Base-by-base conservation (phyloP, 2,329 filamentous ascomycete genomes). In the Teratosphaeria pseudoeucalypti region DNA sequence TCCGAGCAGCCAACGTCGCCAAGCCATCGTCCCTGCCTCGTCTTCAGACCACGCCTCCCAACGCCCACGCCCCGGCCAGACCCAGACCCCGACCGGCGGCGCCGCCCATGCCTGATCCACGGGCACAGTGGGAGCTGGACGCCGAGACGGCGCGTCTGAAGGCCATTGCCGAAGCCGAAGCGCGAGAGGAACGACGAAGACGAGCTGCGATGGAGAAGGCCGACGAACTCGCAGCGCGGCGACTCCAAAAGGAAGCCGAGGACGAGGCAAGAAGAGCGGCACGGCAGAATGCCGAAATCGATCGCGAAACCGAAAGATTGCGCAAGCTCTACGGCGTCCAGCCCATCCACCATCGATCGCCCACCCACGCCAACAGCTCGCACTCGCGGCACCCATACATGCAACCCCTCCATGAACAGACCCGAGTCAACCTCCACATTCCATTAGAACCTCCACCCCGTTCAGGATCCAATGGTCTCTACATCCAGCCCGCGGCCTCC, bases 281-380 rank as follows among this genome's bases (percentile, higher is more conserved):
- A 16, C 60, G 75, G 32, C 78, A 75, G 60, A 77, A 84, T 62
- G 78, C 76, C 1, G 81, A 82, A 58, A 67, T 81, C 14, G 77
- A 95, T 39, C 83, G 84, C 52, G 92, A 96, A 73, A 95, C 90
- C 0, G 86, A 86, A 65, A 81, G 90, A 0, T 76, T 96, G 7
- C 78, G 83, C 26, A 82, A 78, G 65, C 73, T 86, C 66, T 92
- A 89, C 66, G 88, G 88, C 55, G 77, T 83, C 54, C 74, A 79
- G 56, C 58, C 63, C 9, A 43, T 65, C 5, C 57, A 58, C 16
- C 23, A 32, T 6, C 19, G 34, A n/a, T 11, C 55, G 14, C 57
- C 29, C 53, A 54, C 49, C 6, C 9, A 55, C 7, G 57, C 59
- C 6, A 34, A 55, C 29, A 60, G 60, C 55, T 54, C 58, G 43